phyloP scores from a whole-genome alignment of 352 stramenopile species.

The Pythium dissimile region DNA sequence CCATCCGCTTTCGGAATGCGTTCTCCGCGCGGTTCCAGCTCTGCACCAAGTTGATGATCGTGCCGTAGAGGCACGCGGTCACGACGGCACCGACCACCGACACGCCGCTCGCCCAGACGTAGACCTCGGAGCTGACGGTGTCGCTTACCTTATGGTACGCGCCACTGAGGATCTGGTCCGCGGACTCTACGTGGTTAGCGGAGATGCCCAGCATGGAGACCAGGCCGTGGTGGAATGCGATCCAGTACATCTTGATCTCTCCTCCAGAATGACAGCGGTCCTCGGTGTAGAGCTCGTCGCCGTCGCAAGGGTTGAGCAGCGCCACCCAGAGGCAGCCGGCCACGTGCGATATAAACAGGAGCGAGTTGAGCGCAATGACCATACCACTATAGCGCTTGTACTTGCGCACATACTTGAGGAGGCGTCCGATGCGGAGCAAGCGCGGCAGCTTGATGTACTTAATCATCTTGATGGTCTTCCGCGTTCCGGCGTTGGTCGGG shows the following conservation, averaged over 20 bases:
- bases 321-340: constrained; percentile 59
- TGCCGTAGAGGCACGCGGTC: constrained; percentile 49
- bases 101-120: constrained; percentile 37
- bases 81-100: constrained; percentile 45
- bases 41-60: constrained; percentile 55
- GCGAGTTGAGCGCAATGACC: constrained; percentile 42
- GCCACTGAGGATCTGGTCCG: constrained; percentile 47
- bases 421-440: constrained; percentile 50
- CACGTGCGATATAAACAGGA: constrained; percentile 52
- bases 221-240: constrained; percentile 52
- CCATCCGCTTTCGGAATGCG: constrained; percentile 68
- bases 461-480: constrained; percentile 73
- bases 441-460: constrained; percentile 69
- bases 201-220: constrained; percentile 52
- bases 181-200: constrained; percentile 37
- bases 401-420: constrained; percentile 51
- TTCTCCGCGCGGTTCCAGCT: constrained; percentile 65
- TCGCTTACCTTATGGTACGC: constrained; percentile 25
- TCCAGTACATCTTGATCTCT: constrained; percentile 52
- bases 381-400: constrained; percentile 64
- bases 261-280: constrained; percentile 27
- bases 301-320: constrained; percentile 39
- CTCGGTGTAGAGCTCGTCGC: constrained; percentile 13
- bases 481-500: constrained; percentile 34
- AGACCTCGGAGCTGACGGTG: constrained; percentile 6